Base-by-base conservation (phyloP, 2,329 filamentous ascomycete species). In the Diaporthe sp. region DNA sequence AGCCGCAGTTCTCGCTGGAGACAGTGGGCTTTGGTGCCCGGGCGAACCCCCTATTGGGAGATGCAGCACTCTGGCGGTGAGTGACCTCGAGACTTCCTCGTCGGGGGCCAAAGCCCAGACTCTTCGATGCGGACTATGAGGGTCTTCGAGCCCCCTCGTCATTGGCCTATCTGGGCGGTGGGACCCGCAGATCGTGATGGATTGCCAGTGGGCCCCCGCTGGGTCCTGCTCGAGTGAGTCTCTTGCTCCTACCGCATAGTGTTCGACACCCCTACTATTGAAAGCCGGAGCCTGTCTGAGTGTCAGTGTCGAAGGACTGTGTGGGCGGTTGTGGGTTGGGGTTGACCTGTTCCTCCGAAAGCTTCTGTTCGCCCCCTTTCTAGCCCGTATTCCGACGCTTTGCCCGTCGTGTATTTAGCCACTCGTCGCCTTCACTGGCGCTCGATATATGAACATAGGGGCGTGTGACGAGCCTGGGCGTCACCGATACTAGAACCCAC, bases 141-240 rank as follows among this genome's bases (percentile, higher is more conserved):
- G 71, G 68, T 44, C 31, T 65, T 42, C 68, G 42, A 44, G 68
- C 34, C 39, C 39, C 25, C 2, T 37, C 60, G 19, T 37, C 58
- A 58, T 37, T 61, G 60, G 28, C 68, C 74, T 34, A 55, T 60
- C 70, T 39, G 22, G 58, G 46, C 60, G 58, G 42, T 62, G 74
- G 60, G 58, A 73, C 71, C 71, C 68, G 71, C 73, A 75, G 76
- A 73, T 70, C 78, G 61, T 5, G 44, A 58, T 67, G 76, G 77
- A 71, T 76, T 77, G 77, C 51, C 73, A 71, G 34, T 57, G 67
- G 67, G 67, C 34, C 67, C 37, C 37, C 37, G 65, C 65, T 42
- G 34, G 46, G 46, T 68, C 65, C 46, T 42, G 31, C 65, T 53
- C n/a, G 65, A 61, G 58, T 62, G 49, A 28, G 12, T 42, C 53